phyloP scores from a whole-genome alignment of 768 basidiomycete genomes.

The Arthromyces matolae region DNA sequence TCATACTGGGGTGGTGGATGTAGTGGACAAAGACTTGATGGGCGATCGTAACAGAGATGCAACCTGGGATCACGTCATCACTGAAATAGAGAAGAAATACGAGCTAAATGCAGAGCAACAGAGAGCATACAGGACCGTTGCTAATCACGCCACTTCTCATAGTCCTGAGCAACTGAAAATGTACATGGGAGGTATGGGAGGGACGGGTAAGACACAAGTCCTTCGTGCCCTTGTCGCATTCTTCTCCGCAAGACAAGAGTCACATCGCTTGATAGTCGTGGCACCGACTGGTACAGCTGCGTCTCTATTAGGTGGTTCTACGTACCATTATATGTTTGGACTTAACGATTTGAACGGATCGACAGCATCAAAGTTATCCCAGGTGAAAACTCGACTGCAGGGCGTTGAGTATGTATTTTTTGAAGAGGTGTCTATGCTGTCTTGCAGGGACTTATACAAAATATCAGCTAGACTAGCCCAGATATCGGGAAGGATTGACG shows the following conservation, averaged over 20 bases:
- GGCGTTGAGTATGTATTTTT: conserved; percentile 14
- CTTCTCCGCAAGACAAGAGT: conserved; percentile 4
- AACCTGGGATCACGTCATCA: background rate
- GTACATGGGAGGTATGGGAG: conserved; percentile 19
- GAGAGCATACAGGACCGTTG: background rate
- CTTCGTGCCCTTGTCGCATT: conserved; percentile 14
- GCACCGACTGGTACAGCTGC: conserved; percentile 21
- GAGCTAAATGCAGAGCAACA: conserved; percentile 1
- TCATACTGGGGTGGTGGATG: background rate
- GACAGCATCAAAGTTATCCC: background rate
- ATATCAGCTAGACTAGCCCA: conserved; percentile 8
- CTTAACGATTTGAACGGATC: background rate
- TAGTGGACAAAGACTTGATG: background rate
- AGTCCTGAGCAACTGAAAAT: conserved; percentile 8
- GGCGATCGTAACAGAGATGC: background rate
- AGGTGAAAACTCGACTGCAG: background rate
- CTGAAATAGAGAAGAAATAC: background rate
- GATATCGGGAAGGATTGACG: background rate
- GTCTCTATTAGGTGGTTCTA: conserved; percentile 14
- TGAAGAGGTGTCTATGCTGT: no score
- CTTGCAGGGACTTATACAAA: conserved; percentile 2
- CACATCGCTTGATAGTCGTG: conserved; percentile 2
- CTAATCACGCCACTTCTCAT: conserved; percentile 1
- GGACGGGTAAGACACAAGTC: conserved; percentile 17
- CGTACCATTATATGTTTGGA: conserved; percentile 19